These are phyloP conservation scores for Xylaria polymorpha DNA, from an alignment of 2,329 filamentous ascomycete genomes.

Conservation along the genomic window DNA sequence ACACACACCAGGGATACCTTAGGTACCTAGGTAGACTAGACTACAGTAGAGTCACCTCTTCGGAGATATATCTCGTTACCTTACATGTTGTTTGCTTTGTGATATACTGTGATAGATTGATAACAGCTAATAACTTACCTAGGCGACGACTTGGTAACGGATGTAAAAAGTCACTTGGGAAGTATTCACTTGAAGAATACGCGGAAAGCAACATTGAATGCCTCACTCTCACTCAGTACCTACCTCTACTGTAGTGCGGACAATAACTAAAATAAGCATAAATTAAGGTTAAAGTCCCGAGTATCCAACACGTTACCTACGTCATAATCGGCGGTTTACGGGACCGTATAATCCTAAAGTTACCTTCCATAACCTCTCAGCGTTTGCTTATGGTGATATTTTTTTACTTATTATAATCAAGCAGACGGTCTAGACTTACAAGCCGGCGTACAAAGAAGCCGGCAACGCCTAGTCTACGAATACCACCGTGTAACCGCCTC, in stretches of 20 bases:
- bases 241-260: neutral
- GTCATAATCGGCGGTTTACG: neutral
- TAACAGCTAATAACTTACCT: neutral
- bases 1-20: neutral
- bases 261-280: neutral
- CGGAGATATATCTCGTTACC: neutral
- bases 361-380: neutral
- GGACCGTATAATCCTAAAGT: no score
- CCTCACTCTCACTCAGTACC: no score
- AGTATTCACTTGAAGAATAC: neutral
- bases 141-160: neutral
- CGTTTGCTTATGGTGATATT: neutral
- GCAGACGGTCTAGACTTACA: neutral
- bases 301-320: neutral
- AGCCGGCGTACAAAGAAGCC: neutral
- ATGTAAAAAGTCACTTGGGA: neutral
- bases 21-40: neutral
- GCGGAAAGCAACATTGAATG: no score
- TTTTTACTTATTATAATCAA: neutral
- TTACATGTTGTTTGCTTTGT: neutral
- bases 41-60: neutral
- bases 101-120: neutral
- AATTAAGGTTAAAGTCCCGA: neutral
- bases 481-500: neutral
- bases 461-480: neutral